Conservation (phyloP, 1,284 basidiomycete species). For the Moniliella sp. region DNA sequence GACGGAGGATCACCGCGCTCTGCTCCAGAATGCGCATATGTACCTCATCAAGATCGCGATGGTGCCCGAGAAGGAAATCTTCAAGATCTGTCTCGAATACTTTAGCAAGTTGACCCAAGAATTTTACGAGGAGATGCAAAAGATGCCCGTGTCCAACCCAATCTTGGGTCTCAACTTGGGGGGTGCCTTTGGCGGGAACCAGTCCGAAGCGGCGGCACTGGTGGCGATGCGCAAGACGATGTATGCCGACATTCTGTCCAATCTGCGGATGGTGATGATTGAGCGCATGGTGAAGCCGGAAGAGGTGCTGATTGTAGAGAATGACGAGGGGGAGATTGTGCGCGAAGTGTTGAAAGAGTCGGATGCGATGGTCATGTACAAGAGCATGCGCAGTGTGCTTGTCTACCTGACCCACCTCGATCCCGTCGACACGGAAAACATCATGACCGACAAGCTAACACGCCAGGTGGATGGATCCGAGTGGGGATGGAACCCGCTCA, state of each 20-base stretch:
- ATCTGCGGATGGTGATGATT: slow-evolving; percentile 83
- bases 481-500: slow-evolving; percentile 98
- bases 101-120: slow-evolving; percentile 83
- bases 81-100: slow-evolving; percentile 97
- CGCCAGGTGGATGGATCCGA: slow-evolving; percentile 93
- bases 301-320: slow-evolving; percentile 94
- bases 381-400: slow-evolving; percentile 89
- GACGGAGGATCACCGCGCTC: slow-evolving; percentile 70
- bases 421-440: slow-evolving; percentile 81
- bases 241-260: slow-evolving; percentile 67
- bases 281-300: slow-evolving; percentile 99
- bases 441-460: slow-evolving; percentile 64
- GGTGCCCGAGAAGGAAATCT: slow-evolving; percentile 92
- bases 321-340: slow-evolving; percentile 97
- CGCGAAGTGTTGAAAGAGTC: slow-evolving; percentile 98
- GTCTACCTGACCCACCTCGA: slow-evolving; percentile 86
- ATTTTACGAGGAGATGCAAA: slow-evolving; percentile 92
- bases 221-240: slow-evolving; percentile 62
- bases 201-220: slow-evolving; percentile 5
- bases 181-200: slow-evolving; percentile 29
- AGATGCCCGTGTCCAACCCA: slow-evolving; percentile 66
- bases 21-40: slow-evolving; percentile 57
- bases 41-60: slow-evolving; percentile 98
- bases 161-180: slow-evolving; percentile 64
- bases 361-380: slow-evolving; percentile 96